Base-by-base conservation (phyloP, 768 basidiomycete species). In the Macrolepiota fuliginosa region DNA sequence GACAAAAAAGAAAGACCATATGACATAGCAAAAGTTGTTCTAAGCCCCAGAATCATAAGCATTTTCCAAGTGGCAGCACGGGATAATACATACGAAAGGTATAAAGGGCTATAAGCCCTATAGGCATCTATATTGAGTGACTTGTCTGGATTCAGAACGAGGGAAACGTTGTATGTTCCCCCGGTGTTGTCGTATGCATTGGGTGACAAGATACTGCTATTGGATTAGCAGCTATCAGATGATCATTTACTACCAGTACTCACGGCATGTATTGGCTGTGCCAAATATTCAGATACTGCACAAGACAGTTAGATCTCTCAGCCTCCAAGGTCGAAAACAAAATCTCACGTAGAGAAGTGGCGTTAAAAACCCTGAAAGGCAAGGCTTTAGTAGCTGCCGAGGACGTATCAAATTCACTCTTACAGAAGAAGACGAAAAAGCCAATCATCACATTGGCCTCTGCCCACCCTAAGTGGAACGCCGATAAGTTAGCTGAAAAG, bases 401-500 rank as follows among this genome's bases (percentile, higher is more conserved):
- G 17, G 36, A 25, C 24, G 54, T 22, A 39, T 29, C 37, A 36
- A 15, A 29, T 35, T 24, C 9, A 69, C 77, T 69, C 77, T 69
- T 59, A 83, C 86, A 92, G 69, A 86, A 87, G 69, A 91, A 83
- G 65, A 87, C 71, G 47, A 87, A 72, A 66, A 91, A 86, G 10
- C 87, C 84, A 37, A 76, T 72, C 58, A 83, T 77, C 29, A 91
- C 77, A 70, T 91, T 91, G 4, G 86, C 89, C 68, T 88, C 84
- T 2, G 88, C 87, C 89, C 89, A 91, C 88, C 89, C 90, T 69
- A 70, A 39, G 29, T 27, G 61, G 49, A 54, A 35, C 58, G 29
- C 29, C 5, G 42, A 56, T 66, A 22, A 71, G 64, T 57, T 65
- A 63, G 65, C 63, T 24, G 25, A 52, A 32, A 53, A 19, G n/a